Conservation (phyloP, 2,329 filamentous ascomycete genomes). For the Tolypocladium paradoxum region DNA sequence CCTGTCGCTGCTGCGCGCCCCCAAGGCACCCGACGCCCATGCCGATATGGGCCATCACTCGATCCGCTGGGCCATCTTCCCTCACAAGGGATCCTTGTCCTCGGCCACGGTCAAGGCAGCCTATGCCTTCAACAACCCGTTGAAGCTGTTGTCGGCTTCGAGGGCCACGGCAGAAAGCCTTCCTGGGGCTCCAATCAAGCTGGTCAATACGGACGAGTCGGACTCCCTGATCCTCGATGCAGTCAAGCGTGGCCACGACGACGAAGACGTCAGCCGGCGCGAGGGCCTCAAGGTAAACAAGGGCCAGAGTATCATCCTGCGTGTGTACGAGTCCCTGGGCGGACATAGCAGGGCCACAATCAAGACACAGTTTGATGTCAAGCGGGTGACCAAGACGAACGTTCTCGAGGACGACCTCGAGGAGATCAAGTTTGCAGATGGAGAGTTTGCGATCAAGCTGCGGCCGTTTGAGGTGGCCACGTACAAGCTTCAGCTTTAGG, state of each 20-base stretch:
- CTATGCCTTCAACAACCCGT: conserved; percentile 81
- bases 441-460: conserved; percentile 52
- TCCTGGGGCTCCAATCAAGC: conserved; percentile 42
- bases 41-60: conserved; percentile 87
- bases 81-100: conserved; percentile 64
- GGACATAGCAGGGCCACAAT: conserved; percentile 67
- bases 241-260: conserved; percentile 87
- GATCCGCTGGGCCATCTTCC: conserved; percentile 85
- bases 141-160: conserved; percentile 30
- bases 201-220: conserved; percentile 45
- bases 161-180: conserved; percentile 15
- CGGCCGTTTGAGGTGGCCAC: conserved; percentile 81
- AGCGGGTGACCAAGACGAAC: conserved; percentile 73
- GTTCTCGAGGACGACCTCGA: conserved; percentile 79
- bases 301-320: conserved; percentile 70
- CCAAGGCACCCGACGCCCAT: conserved; percentile 86
- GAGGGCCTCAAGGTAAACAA: conserved; percentile 53
- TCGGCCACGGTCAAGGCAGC: conserved; percentile 69
- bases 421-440: conserved; percentile 39
- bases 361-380: conserved; percentile 56
- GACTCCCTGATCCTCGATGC: conserved; percentile 70
- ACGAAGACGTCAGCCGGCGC: conserved; percentile 57
- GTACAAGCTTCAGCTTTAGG: conserved; percentile 51
- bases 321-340: conserved; percentile 82
- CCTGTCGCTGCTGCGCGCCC: conserved; percentile 71